phyloP scores from a whole-genome alignment of 2,329 filamentous ascomycete species.

The Colletotrichum tabaci region DNA sequence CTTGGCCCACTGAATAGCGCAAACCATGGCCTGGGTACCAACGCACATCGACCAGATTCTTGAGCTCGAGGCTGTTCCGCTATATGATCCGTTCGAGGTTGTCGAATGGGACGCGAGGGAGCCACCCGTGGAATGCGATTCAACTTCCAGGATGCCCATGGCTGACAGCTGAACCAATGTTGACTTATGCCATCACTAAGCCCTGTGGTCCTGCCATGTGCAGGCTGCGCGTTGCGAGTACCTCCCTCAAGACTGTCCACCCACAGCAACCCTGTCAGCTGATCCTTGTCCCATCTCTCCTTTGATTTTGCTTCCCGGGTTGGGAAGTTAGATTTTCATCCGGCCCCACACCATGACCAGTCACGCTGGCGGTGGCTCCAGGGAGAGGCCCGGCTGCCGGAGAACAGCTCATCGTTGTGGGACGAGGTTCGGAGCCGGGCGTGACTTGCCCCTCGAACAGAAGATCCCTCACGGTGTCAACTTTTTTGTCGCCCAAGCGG shows the following conservation, averaged over 20 bases:
- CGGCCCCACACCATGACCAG: slow-evolving; percentile 31
- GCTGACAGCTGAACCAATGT: slow-evolving; percentile 29
- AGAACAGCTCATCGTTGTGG: slow-evolving; percentile 36
- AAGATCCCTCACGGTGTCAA: slow-evolving; percentile 25
- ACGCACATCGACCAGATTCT: neutral
- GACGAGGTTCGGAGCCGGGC: slow-evolving; percentile 36
- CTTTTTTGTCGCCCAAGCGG: slow-evolving; percentile 22
- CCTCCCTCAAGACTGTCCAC: slow-evolving; percentile 25
- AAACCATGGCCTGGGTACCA: slow-evolving; percentile 8
- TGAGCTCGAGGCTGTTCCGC: slow-evolving; percentile 14
- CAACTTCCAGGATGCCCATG: slow-evolving; percentile 26
- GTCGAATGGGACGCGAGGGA: slow-evolving; percentile 9
- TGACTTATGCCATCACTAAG: slow-evolving; percentile 28
- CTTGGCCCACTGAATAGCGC: slow-evolving; percentile 32
- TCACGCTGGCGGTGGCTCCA: slow-evolving; percentile 36
- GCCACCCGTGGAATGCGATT: slow-evolving; percentile 28
- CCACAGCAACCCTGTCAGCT: slow-evolving; percentile 35
- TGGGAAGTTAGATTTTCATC: slow-evolving; percentile 34
- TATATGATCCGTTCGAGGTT: slow-evolving; percentile 11
- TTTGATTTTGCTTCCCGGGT: slow-evolving; percentile 33
- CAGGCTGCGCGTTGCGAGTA: slow-evolving; percentile 36
- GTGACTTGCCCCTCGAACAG: slow-evolving; percentile 14
- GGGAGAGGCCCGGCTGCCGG: slow-evolving; percentile 36
- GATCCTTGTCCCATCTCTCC: slow-evolving; percentile 30
- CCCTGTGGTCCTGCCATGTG: slow-evolving; percentile 25